These are phyloP conservation scores for Aspergillus ochraceus DNA, from an alignment of 2,329 filamentous ascomycete species.

Conservation along the genomic window DNA sequence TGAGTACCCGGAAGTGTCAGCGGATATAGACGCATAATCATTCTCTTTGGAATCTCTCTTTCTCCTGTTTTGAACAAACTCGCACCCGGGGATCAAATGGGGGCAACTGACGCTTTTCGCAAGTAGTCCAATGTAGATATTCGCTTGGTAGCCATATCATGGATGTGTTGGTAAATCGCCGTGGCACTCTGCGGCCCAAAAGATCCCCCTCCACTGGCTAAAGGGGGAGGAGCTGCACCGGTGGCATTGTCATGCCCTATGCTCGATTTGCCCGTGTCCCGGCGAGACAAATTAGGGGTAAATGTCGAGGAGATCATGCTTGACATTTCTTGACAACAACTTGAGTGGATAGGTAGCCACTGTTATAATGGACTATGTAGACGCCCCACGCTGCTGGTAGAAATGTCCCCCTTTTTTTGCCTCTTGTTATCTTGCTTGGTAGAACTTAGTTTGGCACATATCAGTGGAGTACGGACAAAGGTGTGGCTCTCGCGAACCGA, in stretches of 20 bases:
- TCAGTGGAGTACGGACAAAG: no score
- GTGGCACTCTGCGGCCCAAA: slow-evolving; percentile 52
- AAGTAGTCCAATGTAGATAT: slow-evolving; percentile 94
- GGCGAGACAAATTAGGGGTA: slow-evolving; percentile 31
- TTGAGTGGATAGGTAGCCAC: neutral
- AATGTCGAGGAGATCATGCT: slow-evolving; percentile 37
- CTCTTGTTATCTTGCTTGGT: no score
- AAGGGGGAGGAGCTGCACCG: slow-evolving; percentile 30
- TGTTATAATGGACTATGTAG: neutral
- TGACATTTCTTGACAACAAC: neutral
- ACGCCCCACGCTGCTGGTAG: neutral
- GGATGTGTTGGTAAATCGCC: slow-evolving; percentile 66
- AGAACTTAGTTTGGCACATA: no score
- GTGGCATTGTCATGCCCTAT: slow-evolving; percentile 27
- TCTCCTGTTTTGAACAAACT: neutral
- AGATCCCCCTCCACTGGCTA: slow-evolving; percentile 32
- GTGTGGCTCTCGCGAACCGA: no score
- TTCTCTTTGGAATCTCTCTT: neutral
- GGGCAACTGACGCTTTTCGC: slow-evolving; percentile 73
- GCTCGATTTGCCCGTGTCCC: slow-evolving; percentile 36
- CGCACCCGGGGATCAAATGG: neutral
- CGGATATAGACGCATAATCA: neutral
- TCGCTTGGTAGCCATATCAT: slow-evolving; percentile 84
- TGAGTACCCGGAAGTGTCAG: slow-evolving; percentile 14
- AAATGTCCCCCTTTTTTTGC: no score